Percentiles rank a stretch among this genome's conserved stretches.
Conservation (phyloP, 495 filamentous ascomycete genomes). For the Lepidopterella palustris region DNA sequence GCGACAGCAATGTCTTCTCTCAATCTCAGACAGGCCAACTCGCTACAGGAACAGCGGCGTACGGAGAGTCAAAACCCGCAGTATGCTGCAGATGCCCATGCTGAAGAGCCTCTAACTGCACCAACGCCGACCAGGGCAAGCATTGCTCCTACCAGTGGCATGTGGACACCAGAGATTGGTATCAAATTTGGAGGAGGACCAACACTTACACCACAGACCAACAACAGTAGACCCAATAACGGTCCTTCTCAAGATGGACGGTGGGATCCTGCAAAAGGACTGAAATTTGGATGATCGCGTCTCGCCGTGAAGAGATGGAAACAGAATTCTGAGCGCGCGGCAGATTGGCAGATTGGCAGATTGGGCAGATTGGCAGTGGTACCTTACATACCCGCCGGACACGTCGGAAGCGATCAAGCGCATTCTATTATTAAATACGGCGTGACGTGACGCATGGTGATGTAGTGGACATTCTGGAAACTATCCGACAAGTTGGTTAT, state of each 20-base stretch:
- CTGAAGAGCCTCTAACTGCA: slow-evolving; percentile 25
- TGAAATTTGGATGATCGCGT: slow-evolving; percentile 28
- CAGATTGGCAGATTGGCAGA: background rate
- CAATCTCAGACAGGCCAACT: slow-evolving; percentile 45
- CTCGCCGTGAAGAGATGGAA: background rate
- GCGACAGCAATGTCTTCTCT: slow-evolving; percentile 58
- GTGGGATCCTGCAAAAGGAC: slow-evolving; percentile 31
- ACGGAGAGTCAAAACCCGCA: slow-evolving; percentile 29
- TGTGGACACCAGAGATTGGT: slow-evolving; percentile 74
- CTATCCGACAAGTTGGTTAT: background rate
- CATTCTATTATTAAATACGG: slow-evolving; percentile 8
- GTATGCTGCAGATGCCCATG: slow-evolving; percentile 20
- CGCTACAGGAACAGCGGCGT: slow-evolving; percentile 34
- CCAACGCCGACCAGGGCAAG: slow-evolving; percentile 32
- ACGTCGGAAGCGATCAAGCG: slow-evolving; percentile 1
- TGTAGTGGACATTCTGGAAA: slow-evolving; percentile 5
- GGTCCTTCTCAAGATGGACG: slow-evolving; percentile 23
- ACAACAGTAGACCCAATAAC: slow-evolving; percentile 7
- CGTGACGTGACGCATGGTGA: slow-evolving; percentile 4
- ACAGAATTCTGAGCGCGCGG: background rate
- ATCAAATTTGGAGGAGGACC: slow-evolving; percentile 57
- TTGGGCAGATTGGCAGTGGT: background rate
- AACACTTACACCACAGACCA: slow-evolving; percentile 7
- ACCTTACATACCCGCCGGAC: background rate
- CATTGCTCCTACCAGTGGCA: slow-evolving; percentile 32